These are phyloP conservation scores for Russula emetica DNA, from an alignment of 768 basidiomycete species.

Conservation along the genomic window DNA sequence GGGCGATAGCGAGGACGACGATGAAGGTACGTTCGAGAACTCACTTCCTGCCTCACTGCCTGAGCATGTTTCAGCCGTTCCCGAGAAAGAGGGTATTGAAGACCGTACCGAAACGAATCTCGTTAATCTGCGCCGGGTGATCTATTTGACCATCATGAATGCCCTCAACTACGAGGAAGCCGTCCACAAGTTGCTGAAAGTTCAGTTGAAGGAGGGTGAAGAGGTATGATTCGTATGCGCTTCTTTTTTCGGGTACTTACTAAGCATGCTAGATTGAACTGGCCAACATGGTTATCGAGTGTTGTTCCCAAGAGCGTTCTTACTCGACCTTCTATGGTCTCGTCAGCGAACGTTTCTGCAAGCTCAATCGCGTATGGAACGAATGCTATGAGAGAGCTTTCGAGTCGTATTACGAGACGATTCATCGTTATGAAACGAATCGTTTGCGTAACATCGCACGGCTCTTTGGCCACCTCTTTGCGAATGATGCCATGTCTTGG, in stretches of 20 bases:
- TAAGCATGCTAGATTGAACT: slow-evolving; percentile 72
- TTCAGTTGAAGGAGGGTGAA: slow-evolving; percentile 86
- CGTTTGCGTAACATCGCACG: slow-evolving; percentile 94
- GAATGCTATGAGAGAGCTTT: slow-evolving; percentile 87
- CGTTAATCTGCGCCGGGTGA: slow-evolving; percentile 88
- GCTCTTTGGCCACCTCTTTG: slow-evolving; percentile 90
- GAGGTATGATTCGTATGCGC: slow-evolving; percentile 54
- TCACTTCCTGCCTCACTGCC: background rate
- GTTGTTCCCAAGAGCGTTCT: slow-evolving; percentile 98
- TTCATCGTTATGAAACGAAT: slow-evolving; percentile 98
- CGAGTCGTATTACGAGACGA: slow-evolving; percentile 85
- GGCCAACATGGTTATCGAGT: slow-evolving; percentile 98
- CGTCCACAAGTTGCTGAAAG: slow-evolving; percentile 93
- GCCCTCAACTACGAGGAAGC: slow-evolving; percentile 98
- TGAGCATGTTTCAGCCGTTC: slow-evolving; percentile 46
- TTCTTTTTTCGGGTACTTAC: slow-evolving; percentile 1
- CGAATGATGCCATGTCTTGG: slow-evolving; percentile 89
- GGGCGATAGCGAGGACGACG: slow-evolving; percentile 51
- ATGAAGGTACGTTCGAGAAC: slow-evolving; percentile 40
- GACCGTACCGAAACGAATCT: slow-evolving; percentile 94
- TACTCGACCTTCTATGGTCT: slow-evolving; percentile 98
- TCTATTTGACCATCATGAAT: slow-evolving; percentile 99
- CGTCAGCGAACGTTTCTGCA: slow-evolving; percentile 92
- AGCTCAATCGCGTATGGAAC: slow-evolving; percentile 93
- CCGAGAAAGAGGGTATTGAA: slow-evolving; percentile 84